phyloP scores from a whole-genome alignment of 768 basidiomycete species.

The Auricularia heimuer region DNA sequence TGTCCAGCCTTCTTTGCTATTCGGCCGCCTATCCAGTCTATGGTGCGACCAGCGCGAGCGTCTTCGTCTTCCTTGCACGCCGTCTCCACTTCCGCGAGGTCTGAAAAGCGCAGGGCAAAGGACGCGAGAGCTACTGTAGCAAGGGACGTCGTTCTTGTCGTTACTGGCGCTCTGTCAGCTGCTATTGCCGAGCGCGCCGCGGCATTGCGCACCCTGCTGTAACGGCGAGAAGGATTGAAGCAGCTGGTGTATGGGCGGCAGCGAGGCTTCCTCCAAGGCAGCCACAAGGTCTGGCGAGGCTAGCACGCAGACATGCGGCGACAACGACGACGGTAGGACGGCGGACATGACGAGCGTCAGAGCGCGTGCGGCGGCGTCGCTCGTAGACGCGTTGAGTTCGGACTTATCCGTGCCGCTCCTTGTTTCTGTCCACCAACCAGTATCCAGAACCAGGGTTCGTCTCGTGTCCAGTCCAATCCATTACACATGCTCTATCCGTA shows the following conservation, averaged over 20 bases:
- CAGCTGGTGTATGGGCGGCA: conserved; percentile 64
- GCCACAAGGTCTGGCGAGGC: conserved; percentile 60
- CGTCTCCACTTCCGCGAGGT: conserved; percentile 58
- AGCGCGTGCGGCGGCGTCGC: not conserved
- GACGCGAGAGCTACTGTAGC: conserved; percentile 60
- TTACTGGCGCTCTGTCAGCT: conserved; percentile 38
- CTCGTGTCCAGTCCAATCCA: not conserved
- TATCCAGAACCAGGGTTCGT: not conserved
- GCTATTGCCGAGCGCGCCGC: conserved; percentile 3
- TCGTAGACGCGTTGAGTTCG: not conserved
- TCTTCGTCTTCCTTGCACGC: conserved; percentile 75
- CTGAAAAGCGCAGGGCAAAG: conserved; percentile 72
- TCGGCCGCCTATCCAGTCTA: conserved; percentile 79
- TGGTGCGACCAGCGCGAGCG: conserved; percentile 62
- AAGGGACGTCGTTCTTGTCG: conserved; percentile 65
- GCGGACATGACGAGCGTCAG: conserved; percentile 20
- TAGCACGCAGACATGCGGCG: conserved; percentile 71
- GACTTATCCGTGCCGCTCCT: not conserved
- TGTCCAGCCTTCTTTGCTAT: conserved; percentile 49
- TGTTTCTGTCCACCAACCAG: not conserved
- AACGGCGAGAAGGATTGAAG: conserved; percentile 80
- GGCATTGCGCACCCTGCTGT: conserved; percentile 51
- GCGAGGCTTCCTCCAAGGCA: conserved; percentile 43
- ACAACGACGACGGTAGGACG: conserved; percentile 59
- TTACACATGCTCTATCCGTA: not conserved